These are phyloP conservation scores for Phytophthora hybrid DNA, from an alignment of 352 stramenopile species.

Conservation along the genomic window DNA sequence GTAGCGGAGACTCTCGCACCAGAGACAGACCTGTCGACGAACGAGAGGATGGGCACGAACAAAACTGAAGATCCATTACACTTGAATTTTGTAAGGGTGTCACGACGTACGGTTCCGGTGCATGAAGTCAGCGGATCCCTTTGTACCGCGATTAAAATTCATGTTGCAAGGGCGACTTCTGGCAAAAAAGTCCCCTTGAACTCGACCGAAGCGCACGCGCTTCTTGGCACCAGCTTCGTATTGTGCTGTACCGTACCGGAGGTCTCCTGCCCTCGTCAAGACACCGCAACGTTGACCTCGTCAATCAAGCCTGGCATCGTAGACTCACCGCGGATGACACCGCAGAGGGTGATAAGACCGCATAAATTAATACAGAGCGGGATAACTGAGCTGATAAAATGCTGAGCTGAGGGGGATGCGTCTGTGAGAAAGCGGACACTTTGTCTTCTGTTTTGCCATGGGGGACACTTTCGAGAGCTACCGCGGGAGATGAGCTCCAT, in stretches of 20 bases:
- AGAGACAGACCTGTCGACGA: conserved; percentile 44
- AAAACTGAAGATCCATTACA: conserved; percentile 18
- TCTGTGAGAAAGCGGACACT: neutral
- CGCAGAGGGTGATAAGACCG: conserved; percentile 1
- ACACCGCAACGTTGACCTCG: neutral
- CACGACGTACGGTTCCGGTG: conserved; percentile 32
- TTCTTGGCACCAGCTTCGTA: too few species aligned
- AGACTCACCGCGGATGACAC: too few species aligned
- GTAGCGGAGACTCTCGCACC: conserved; percentile 7
- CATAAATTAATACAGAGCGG: neutral
- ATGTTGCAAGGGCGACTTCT: neutral
- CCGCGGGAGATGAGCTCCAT: conserved; percentile 17
- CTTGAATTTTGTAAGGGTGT: conserved; percentile 24
- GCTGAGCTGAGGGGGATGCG: neutral
- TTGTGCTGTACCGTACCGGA: too few species aligned
- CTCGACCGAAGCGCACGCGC: neutral
- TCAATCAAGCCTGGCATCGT: conserved; percentile 1
- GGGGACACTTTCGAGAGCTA: conserved; percentile 8
- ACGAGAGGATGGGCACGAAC: conserved; percentile 27
- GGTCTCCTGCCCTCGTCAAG: neutral
- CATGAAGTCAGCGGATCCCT: conserved; percentile 5
- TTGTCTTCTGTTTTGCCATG: conserved; percentile 7
- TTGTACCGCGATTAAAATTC: neutral
- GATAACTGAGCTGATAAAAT: neutral
- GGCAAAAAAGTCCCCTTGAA: too few species aligned